Conservation (phyloP, 2,329 filamentous ascomycete species). For the Diaporthe citrichinensis region DNA sequence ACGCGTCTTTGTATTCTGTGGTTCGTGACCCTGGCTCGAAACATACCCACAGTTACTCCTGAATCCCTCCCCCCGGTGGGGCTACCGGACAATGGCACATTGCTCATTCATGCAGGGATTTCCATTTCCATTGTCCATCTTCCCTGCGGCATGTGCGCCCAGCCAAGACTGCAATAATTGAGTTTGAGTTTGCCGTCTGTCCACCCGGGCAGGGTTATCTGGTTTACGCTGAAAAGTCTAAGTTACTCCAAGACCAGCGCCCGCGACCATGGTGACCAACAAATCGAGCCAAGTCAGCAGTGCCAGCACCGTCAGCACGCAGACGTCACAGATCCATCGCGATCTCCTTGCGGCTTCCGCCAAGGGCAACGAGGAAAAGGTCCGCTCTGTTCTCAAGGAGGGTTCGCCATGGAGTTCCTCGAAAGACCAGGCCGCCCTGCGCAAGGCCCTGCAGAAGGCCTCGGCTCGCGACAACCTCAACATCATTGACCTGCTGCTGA, state of each 20-base stretch:
- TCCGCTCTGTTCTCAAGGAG: slow-evolving; percentile 55
- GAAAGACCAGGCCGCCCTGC: slow-evolving; percentile 54
- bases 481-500: slow-evolving; percentile 55
- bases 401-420: slow-evolving; percentile 52
- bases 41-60: slow-evolving; percentile 36
- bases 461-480: slow-evolving; percentile 54
- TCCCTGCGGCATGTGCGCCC: not conserved
- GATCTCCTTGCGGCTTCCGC: slow-evolving; percentile 55
- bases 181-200: not conserved
- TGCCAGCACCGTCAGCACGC: slow-evolving; percentile 54
- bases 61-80: slow-evolving; percentile 23
- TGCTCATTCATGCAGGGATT: slow-evolving; percentile 30
- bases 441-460: slow-evolving; percentile 56
- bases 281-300: slow-evolving; percentile 37
- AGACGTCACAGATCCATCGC: slow-evolving; percentile 54
- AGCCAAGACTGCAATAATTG: slow-evolving; percentile 8
- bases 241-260: not conserved
- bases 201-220: slow-evolving; percentile 9
- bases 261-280: slow-evolving; percentile 29
- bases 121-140: not conserved
- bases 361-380: slow-evolving; percentile 54
- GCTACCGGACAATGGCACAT: slow-evolving; percentile 19
- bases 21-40: slow-evolving; percentile 21
- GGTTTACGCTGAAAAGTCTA: too few relatives aligned
- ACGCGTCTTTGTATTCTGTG: slow-evolving; percentile 8